Conservation (phyloP, 1,284 basidiomycete genomes). For the Puccinia triticina region DNA sequence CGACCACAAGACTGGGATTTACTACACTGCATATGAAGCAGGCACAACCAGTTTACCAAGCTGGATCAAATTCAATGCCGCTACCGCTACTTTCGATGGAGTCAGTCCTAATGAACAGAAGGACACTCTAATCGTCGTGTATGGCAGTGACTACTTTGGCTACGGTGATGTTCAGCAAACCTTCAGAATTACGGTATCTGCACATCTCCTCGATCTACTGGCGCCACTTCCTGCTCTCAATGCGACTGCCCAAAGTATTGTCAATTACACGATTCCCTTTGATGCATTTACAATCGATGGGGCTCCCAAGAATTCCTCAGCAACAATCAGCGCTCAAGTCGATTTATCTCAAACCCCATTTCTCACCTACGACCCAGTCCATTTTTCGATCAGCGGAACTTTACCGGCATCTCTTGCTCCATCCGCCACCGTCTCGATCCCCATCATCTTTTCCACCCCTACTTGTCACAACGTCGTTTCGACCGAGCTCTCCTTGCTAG, state of each 20-base stretch:
- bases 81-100: conserved; percentile 51
- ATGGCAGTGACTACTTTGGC: conserved; percentile 49
- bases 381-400: conserved; percentile 34
- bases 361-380: conserved; percentile 30
- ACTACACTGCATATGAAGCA: conserved; percentile 38
- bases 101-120: conserved; percentile 44
- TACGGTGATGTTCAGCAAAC: conserved; percentile 47
- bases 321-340: conserved; percentile 5
- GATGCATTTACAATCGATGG: conserved; percentile 39
- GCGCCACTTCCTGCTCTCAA: conserved; percentile 42
- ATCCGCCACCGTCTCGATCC: conserved; percentile 38
- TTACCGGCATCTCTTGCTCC: conserved; percentile 29
- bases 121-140: conserved; percentile 42
- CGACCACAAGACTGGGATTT: conserved; percentile 22
- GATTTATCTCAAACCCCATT: conserved; percentile 39
- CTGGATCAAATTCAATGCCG: conserved; percentile 51
- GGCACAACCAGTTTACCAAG: conserved; percentile 44
- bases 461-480: conserved; percentile 42
- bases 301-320: conserved; percentile 10
- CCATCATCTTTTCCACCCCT: conserved; percentile 29
- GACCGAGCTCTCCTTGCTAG: conserved; percentile 30
- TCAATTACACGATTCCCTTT: conserved; percentile 46
- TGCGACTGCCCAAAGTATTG: conserved; percentile 45
- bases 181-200: conserved; percentile 40
- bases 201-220: conserved; percentile 37